Percentiles rank a stretch among this genome's conserved stretches.
Conservation (phyloP, 495 filamentous ascomycete genomes). For the Cercophora newfieldiana region DNA sequence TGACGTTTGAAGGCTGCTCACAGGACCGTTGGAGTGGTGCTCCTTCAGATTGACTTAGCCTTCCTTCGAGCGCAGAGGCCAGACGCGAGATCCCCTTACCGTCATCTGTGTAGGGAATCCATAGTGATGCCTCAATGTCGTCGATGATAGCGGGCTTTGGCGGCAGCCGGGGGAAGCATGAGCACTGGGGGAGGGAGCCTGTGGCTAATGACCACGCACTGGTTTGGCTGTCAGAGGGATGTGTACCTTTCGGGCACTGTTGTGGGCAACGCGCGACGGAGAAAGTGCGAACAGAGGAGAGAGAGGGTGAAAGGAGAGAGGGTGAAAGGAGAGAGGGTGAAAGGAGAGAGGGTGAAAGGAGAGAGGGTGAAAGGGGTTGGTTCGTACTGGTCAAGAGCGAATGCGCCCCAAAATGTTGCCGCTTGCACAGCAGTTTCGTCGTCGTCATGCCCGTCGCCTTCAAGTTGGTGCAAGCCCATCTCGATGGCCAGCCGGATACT, state of each 20-base stretch:
- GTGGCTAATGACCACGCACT: conserved; percentile 66
- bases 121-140: conserved; percentile 53
- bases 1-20: conserved; percentile 55
- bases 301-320: no score
- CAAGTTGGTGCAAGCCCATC: conserved; percentile 59
- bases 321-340: no score
- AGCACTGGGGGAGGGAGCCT: conserved; percentile 63
- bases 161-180: conserved; percentile 54
- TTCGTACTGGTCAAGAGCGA: conserved; percentile 68
- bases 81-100: conserved; percentile 36
- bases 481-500: conserved; percentile 66
- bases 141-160: conserved; percentile 58
- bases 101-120: conserved; percentile 61
- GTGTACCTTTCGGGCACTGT: neutral
- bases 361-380: neutral
- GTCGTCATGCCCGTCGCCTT: conserved; percentile 43
- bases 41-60: conserved; percentile 32
- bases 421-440: conserved; percentile 62
- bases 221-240: conserved; percentile 27
- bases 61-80: conserved; percentile 6
- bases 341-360: no score
- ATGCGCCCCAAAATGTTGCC: conserved; percentile 72
- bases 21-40: conserved; percentile 49
- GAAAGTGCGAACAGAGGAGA: neutral
- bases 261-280: neutral